These are phyloP conservation scores for Mucor racemosus DNA, from an alignment of 371 early-diverging fungal genomes.

Conservation along the genomic window DNA sequence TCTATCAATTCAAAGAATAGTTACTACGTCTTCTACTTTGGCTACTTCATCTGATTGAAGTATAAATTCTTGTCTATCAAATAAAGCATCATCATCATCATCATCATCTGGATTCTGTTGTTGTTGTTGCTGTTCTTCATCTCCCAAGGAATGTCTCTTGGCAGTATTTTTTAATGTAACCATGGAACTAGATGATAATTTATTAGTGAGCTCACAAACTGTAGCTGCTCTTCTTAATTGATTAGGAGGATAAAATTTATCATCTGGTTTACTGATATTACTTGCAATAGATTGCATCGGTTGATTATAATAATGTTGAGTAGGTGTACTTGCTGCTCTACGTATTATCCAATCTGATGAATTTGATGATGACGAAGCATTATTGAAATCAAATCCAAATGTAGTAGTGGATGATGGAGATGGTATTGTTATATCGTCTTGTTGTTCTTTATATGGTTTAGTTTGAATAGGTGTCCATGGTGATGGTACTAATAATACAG, in stretches of 20 bases:
- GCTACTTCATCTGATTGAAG: conserved; percentile 29
- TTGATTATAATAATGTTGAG: conserved; percentile 3
- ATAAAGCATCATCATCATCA: conserved; percentile 14
- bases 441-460: background rate
- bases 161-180: background rate
- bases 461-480: conserved; percentile 19
- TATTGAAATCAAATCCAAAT: conserved; percentile 1
- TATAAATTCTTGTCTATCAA: conserved; percentile 48
- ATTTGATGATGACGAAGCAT: background rate
- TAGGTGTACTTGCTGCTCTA: conserved; percentile 24
- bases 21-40: background rate
- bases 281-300: conserved; percentile 19
- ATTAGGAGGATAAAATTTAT: conserved; percentile 14
- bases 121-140: background rate
- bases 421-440: background rate
- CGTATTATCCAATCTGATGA: conserved; percentile 12
- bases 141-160: no score
- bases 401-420: conserved; percentile 4
- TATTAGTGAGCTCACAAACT: conserved; percentile 9
- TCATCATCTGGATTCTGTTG: background rate
- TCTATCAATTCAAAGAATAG: background rate
- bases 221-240: conserved; percentile 20
- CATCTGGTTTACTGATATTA: conserved; percentile 25
- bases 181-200: background rate
- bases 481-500: conserved; percentile 20